Percentiles rank a stretch among this genome's conserved stretches.
These are phyloP conservation scores for Solanum sejunctum DNA, from an alignment of 257 asterid genomes.

Conservation along the genomic window DNA sequence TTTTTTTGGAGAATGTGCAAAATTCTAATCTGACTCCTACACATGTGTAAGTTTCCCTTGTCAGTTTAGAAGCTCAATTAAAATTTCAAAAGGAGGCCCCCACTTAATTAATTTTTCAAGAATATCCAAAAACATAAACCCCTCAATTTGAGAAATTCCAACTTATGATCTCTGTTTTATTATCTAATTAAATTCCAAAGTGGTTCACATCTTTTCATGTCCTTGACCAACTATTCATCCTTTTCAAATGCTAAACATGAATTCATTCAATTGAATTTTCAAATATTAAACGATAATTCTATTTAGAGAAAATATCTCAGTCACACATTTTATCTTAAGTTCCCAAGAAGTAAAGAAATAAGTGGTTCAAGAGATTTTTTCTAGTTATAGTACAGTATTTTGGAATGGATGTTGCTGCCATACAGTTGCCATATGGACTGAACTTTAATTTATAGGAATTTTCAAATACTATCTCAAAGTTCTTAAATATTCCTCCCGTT, in stretches of 20 bases:
- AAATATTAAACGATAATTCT: background rate
- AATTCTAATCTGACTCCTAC: conserved; percentile 38
- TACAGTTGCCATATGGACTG: background rate
- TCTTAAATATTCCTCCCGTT: too few relatives aligned
- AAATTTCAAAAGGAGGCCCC: background rate
- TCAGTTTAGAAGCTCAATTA: background rate
- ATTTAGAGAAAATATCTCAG: background rate
- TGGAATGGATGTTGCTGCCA: background rate
- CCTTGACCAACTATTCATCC: conserved; percentile 23
- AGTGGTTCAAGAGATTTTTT: background rate
- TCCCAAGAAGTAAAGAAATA: background rate
- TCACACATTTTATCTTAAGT: background rate
- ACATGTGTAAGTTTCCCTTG: conserved; percentile 25
- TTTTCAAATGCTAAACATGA: conserved; percentile 2
- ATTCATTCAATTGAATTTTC: background rate
- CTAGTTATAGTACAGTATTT: background rate
- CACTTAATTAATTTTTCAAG: background rate
- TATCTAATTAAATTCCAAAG: background rate
- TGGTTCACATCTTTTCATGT: conserved; percentile 26
- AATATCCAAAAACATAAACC: background rate
- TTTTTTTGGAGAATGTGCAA: conserved; percentile 56
- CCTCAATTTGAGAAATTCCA: background rate
- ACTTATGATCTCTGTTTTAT: background rate
- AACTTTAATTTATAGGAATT: background rate
- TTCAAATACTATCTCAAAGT: too few relatives aligned